Evolutionary conservation across 345 rosid genomes (phyloP).

Genomic region (Citrus glauca): DNA sequence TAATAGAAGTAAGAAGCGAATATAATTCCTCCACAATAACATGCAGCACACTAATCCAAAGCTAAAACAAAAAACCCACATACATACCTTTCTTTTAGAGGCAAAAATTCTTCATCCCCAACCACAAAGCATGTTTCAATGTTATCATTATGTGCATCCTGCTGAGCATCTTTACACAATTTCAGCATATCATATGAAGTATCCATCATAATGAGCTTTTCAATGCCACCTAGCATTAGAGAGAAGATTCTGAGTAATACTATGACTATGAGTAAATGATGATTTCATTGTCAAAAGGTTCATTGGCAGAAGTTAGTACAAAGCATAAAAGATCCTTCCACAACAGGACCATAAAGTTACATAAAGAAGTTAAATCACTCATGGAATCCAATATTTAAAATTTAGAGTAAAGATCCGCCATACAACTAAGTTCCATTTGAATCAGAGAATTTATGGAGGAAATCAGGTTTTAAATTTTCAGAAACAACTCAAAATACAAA

Average conservation of each 20-base stretch:
- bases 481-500: background rate
- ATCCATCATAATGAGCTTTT: constrained; percentile 93
- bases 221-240: constrained; percentile 60
- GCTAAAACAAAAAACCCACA: background rate
- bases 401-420: background rate
- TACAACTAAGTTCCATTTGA: background rate
- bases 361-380: background rate
- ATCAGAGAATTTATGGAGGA: too few relatives aligned
- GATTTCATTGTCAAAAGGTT: background rate
- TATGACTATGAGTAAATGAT: background rate
- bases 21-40: background rate
- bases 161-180: constrained; percentile 48
- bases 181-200: constrained; percentile 81
- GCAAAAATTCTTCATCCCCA: constrained; percentile 93
- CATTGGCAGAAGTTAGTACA: background rate
- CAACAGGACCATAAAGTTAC: background rate
- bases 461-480: too few relatives aligned
- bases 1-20: constrained; percentile 15
- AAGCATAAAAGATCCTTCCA: background rate
- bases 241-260: background rate
- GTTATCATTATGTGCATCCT: constrained; percentile 27
- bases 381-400: background rate
- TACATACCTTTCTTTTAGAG: constrained; percentile 72
- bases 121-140: constrained; percentile 67
- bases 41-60: background rate